Percentiles rank a stretch among this genome's conserved stretches.
phyloP scores from a whole-genome alignment of 805 yeast species.

The Starmera pachycereana region DNA sequence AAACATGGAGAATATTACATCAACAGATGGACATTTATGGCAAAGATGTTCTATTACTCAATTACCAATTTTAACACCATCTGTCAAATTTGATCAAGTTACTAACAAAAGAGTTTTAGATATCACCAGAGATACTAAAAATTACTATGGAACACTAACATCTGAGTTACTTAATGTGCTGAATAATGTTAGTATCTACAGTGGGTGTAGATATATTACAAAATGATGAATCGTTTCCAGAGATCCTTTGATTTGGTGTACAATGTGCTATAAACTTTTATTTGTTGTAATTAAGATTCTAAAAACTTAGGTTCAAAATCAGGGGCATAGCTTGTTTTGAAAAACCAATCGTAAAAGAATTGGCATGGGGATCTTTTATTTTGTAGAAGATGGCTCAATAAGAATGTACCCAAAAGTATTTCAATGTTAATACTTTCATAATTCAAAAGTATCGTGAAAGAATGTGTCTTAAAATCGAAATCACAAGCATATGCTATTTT shows the following conservation, averaged over 20 bases:
- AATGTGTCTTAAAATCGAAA: conserved; percentile 4
- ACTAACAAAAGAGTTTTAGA: conserved; percentile 14
- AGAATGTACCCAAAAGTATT: conserved; percentile 13
- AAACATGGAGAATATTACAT: conserved; percentile 5
- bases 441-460: conserved; percentile 8
- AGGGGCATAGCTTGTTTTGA: background rate
- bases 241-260: background rate
- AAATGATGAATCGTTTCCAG: conserved; percentile 2
- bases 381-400: conserved; percentile 2
- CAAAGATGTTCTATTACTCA: conserved; percentile 16
- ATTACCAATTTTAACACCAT: conserved; percentile 6
- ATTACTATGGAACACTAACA: conserved; percentile 13
- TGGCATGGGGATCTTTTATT: background rate
- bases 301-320: too few relatives aligned
- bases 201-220: conserved; percentile 11
- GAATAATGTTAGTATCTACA: conserved; percentile 10
- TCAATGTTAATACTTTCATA: conserved; percentile 16
- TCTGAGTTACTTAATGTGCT: conserved; percentile 6
- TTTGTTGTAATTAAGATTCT: too few relatives aligned
- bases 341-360: background rate
- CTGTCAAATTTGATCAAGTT: conserved; percentile 11
- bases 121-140: conserved; percentile 8
- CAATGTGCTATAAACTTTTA: background rate
- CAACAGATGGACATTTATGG: conserved; percentile 12
- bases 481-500: conserved; percentile 11